These are phyloP conservation scores for Crataegus laevigata DNA, from an alignment of 306 rosid genomes.

Conservation along the genomic window DNA sequence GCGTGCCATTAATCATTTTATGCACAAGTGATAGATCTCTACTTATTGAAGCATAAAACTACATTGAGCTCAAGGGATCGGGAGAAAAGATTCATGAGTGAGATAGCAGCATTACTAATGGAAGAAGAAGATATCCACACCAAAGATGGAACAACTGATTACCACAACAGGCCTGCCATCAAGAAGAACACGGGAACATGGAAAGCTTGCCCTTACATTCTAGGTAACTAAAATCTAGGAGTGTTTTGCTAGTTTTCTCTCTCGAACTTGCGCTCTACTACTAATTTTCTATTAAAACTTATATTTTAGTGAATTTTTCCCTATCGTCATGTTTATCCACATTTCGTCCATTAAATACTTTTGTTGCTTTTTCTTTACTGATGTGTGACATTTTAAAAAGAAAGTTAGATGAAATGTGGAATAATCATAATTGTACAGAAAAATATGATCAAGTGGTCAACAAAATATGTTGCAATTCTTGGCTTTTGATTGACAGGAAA, in stretches of 20 bases:
- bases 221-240: background rate
- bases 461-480: background rate
- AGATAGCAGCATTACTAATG: background rate
- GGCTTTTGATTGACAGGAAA: slow-evolving; percentile 1
- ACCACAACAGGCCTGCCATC: slow-evolving; percentile 13
- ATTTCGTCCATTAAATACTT: background rate
- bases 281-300: too few species aligned
- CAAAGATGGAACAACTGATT: slow-evolving; percentile 23
- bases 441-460: background rate
- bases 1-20: background rate
- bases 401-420: background rate
- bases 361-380: background rate
- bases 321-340: background rate
- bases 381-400: background rate
- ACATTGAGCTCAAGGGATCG: background rate
- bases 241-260: too few species aligned
- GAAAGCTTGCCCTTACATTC: slow-evolving; percentile 20
- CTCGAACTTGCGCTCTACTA: too few species aligned
- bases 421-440: background rate
- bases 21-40: background rate
- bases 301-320: background rate
- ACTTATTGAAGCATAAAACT: background rate
- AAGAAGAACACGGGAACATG: slow-evolving; percentile 24
- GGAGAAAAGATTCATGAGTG: background rate
- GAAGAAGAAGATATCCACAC: slow-evolving; percentile 2